phyloP scores from a whole-genome alignment of 345 rosid species.

The Physaria fendleri region DNA sequence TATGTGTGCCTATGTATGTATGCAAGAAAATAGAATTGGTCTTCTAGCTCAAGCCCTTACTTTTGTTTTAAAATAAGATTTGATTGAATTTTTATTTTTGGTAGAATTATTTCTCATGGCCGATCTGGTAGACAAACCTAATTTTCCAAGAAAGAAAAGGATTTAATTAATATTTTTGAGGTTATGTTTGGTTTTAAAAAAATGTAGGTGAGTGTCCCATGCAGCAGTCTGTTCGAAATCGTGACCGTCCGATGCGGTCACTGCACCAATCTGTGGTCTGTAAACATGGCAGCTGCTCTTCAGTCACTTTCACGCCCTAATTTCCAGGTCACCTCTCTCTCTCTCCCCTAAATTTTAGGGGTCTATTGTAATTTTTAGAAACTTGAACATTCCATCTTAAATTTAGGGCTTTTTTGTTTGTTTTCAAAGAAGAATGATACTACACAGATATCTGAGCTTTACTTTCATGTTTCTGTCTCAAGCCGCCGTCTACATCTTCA shows the following conservation, averaged over 20 bases:
- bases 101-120: not conserved
- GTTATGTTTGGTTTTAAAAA: slow-evolving; percentile 7
- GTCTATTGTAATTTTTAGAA: slow-evolving; percentile 18
- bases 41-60: not conserved
- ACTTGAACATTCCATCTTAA: slow-evolving; percentile 7
- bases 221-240: slow-evolving; percentile 74
- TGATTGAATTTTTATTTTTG: too few species aligned
- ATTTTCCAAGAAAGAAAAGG: not conserved
- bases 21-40: not conserved
- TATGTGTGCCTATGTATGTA: not conserved
- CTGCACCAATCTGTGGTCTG: slow-evolving; percentile 95
- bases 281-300: slow-evolving; percentile 91
- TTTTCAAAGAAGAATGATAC: not conserved
- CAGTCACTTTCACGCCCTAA: slow-evolving; percentile 80
- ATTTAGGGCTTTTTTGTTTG: slow-evolving; percentile 28
- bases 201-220: slow-evolving; percentile 90
- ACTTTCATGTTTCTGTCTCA: slow-evolving; percentile 26
- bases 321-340: slow-evolving; percentile 48
- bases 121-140: slow-evolving; percentile 1
- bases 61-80: not conserved
- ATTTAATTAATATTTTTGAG: slow-evolving; percentile 3
- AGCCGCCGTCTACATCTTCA: slow-evolving; percentile 28
- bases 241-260: slow-evolving; percentile 98
- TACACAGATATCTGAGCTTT: slow-evolving; percentile 34
- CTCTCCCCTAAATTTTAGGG: slow-evolving; percentile 41